Evolutionary conservation across 805 yeast genomes (phyloP).

Genomic region (Candida dendrica): DNA sequence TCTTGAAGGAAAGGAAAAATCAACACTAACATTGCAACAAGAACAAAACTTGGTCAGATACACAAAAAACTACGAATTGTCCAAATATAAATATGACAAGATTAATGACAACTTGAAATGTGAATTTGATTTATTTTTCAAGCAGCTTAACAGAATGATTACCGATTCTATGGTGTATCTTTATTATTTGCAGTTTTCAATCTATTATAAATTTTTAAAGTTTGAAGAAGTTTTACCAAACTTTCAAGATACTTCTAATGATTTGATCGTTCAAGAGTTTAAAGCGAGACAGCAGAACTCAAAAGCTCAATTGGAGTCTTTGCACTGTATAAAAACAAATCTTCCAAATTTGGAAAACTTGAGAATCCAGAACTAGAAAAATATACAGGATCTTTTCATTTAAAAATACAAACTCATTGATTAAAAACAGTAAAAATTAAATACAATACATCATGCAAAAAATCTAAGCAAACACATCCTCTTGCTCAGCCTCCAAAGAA

Average conservation of each 20-base stretch:
- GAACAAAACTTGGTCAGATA: constrained; percentile 26
- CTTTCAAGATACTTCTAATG: too few relatives aligned
- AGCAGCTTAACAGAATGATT: constrained; percentile 24
- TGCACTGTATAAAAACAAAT: background rate
- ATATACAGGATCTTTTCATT: background rate
- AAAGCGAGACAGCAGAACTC: too few relatives aligned
- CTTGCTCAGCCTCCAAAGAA: constrained; percentile 59
- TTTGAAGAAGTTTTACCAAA: background rate
- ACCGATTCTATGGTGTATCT: constrained; percentile 22
- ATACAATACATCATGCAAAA: background rate
- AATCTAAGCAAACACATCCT: constrained; percentile 46
- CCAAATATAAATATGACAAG: constrained; percentile 28
- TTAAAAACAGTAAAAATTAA: background rate
- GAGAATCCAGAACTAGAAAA: background rate
- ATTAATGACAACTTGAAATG: constrained; percentile 32
- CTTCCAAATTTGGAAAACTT: background rate
- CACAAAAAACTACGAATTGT: constrained; percentile 23
- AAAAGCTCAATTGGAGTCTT: background rate
- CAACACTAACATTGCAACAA: constrained; percentile 28
- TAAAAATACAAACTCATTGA: background rate
- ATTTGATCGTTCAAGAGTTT: too few relatives aligned
- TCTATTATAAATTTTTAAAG: constrained; percentile 25
- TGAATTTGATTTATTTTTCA: constrained; percentile 40
- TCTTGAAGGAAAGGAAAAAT: constrained; percentile 20
- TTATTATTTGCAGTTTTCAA: constrained; percentile 32